phyloP scores from a whole-genome alignment of 345 rosid species.

The Populus pruinosa region DNA sequence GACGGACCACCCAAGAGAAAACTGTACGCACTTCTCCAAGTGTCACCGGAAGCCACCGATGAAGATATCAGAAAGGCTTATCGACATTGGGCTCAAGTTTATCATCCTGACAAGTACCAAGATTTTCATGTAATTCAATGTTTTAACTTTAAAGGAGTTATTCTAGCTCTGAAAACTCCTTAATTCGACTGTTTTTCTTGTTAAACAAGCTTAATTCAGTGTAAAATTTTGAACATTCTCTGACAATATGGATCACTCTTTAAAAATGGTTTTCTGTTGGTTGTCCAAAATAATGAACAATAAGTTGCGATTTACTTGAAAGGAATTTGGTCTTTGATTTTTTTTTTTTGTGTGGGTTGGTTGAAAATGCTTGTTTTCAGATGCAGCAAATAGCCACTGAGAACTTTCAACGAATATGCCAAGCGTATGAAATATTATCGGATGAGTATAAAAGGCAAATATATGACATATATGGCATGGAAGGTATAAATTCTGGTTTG shows the following conservation, averaged over 20 bases:
- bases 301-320: too few relatives aligned
- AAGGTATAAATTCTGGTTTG: constrained; percentile 77
- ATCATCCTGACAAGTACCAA: constrained; percentile 93
- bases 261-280: not conserved
- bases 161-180: not conserved
- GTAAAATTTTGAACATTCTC: too few relatives aligned
- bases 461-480: constrained; percentile 94
- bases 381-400: constrained; percentile 86
- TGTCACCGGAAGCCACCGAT: constrained; percentile 87
- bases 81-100: constrained; percentile 96
- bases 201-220: too few relatives aligned
- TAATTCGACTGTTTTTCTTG: not conserved
- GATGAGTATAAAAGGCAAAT: constrained; percentile 77
- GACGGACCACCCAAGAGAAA: constrained; percentile 44
- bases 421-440: constrained; percentile 84
- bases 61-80: constrained; percentile 88
- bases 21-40: constrained; percentile 78
- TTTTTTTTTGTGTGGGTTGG: not conserved
- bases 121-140: constrained; percentile 48
- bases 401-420: constrained; percentile 86
- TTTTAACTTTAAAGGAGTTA: not conserved
- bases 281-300: not conserved
- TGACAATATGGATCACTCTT: too few relatives aligned
- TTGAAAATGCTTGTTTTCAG: constrained; percentile 28
- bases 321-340: not conserved